These are phyloP conservation scores for Sanguinoderma infundibulare DNA, from an alignment of 1,284 basidiomycete genomes.

Conservation along the genomic window DNA sequence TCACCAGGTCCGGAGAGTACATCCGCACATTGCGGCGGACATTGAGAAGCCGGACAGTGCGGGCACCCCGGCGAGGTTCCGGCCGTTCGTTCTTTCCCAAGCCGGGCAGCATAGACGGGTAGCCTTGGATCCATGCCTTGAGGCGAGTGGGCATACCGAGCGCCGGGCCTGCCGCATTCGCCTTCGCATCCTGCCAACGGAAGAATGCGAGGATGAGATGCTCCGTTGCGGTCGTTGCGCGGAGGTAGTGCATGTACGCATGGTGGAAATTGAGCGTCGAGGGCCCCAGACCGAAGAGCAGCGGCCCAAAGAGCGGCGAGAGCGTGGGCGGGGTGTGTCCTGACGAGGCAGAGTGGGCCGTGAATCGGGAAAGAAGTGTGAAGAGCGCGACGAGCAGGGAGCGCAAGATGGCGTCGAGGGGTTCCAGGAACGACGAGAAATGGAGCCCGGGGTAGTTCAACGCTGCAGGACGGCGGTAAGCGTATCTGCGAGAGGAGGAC, in stretches of 20 bases:
- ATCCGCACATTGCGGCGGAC: constrained; percentile 81
- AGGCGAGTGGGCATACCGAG: constrained; percentile 77
- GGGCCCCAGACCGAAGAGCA: constrained; percentile 79
- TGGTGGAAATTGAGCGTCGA: constrained; percentile 71
- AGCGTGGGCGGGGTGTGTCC: constrained; percentile 86
- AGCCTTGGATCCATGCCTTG: constrained; percentile 86
- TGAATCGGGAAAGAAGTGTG: constrained; percentile 76
- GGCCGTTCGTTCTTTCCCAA: constrained; percentile 48
- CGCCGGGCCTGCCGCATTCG: constrained; percentile 40
- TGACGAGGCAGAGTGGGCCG: constrained; percentile 79
- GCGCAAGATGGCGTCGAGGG: constrained; percentile 58
- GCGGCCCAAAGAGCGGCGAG: constrained; percentile 86
- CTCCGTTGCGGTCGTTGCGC: constrained; percentile 83
- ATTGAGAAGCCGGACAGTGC: constrained; percentile 71
- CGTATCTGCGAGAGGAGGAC: neutral
- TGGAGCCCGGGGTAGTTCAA: constrained; percentile 70
- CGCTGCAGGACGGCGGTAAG: constrained; percentile 42
- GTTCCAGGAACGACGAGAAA: constrained; percentile 64
- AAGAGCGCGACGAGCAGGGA: constrained; percentile 71
- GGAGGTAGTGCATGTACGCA: constrained; percentile 82
- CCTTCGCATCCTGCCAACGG: constrained; percentile 66
- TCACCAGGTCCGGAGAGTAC: constrained; percentile 82
- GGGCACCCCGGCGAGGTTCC: constrained; percentile 72
- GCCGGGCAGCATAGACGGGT: constrained; percentile 68
- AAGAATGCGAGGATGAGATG: constrained; percentile 87